Evolutionary conservation across 139 green algal species (phyloP).

Genomic region (Axilococcus clingmanii): DNA sequence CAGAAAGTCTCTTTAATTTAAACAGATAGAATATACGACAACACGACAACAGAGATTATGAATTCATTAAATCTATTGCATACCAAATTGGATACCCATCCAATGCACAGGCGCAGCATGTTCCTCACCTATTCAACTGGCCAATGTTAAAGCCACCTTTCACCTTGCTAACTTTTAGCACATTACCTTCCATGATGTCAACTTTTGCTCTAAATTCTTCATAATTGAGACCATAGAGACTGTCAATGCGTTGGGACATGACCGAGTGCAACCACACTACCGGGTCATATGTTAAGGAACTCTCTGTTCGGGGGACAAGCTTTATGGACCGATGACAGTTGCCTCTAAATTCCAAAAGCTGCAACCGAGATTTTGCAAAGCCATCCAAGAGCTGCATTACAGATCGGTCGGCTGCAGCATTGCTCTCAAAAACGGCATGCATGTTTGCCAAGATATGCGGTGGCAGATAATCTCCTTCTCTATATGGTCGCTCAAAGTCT

Average conservation of each 20-base stretch:
- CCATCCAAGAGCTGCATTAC: slow-evolving; percentile 4
- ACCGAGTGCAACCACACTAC: slow-evolving; percentile 6
- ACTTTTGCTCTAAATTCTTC: neutral
- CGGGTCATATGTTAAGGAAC: neutral
- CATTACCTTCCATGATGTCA: neutral
- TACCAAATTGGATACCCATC: too few species aligned
- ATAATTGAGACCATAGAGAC: neutral
- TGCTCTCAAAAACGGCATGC: slow-evolving; percentile 13
- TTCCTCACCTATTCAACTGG: too few species aligned
- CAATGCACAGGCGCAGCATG: too few species aligned
- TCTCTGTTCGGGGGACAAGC: too few species aligned
- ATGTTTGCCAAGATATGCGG: slow-evolving; percentile 23
- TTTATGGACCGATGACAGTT: neutral
- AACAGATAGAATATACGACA: too few species aligned
- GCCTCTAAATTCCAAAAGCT: neutral
- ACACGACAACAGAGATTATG: too few species aligned
- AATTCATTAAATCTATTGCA: too few species aligned
- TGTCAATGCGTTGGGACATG: neutral
- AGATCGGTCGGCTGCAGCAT: slow-evolving; percentile 11
- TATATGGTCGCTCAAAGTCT: slow-evolving; percentile 18
- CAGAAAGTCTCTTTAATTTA: too few species aligned
- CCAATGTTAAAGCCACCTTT: too few species aligned
- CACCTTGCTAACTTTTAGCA: too few species aligned
- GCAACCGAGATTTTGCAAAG: slow-evolving; percentile 1
- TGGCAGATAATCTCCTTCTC: slow-evolving; percentile 21